These are phyloP conservation scores for Penicillium ochrochloron DNA, from an alignment of 495 filamentous ascomycete species.

Conservation along the genomic window DNA sequence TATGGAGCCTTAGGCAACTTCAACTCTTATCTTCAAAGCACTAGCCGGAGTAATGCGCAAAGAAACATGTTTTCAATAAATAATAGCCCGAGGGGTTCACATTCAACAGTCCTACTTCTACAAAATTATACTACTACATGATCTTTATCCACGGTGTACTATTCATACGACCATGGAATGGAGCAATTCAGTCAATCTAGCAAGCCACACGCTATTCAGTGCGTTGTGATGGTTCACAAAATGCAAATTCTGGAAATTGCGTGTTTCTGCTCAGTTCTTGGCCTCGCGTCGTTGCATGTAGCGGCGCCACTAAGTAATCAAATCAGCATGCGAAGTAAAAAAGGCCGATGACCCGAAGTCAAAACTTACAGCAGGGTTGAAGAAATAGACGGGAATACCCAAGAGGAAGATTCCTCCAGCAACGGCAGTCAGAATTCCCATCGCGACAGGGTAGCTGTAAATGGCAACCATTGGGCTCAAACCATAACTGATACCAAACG, in stretches of 20 bases:
- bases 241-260: not conserved
- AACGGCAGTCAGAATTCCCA: constrained; percentile 38
- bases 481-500: constrained; percentile 44
- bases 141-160: not conserved
- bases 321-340: not conserved
- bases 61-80: not conserved
- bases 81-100: not conserved
- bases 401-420: constrained; percentile 33
- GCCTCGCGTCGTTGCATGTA: constrained; percentile 18
- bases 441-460: constrained; percentile 36
- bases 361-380: constrained; percentile 35
- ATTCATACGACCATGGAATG: not conserved
- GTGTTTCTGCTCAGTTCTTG: not conserved
- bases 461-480: constrained; percentile 36
- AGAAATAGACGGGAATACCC: constrained; percentile 41
- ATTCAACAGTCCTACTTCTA: not conserved
- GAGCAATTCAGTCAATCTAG: not conserved
- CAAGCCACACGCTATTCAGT: not conserved
- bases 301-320: constrained; percentile 20
- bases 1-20: too few relatives aligned
- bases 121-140: not conserved
- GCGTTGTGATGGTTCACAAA: not conserved
- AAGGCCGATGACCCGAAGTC: not conserved
- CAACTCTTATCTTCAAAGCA: too few relatives aligned
- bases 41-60: not conserved